Evolutionary conservation across 768 basidiomycete species (phyloP).

Genomic region (Imleria badia): DNA sequence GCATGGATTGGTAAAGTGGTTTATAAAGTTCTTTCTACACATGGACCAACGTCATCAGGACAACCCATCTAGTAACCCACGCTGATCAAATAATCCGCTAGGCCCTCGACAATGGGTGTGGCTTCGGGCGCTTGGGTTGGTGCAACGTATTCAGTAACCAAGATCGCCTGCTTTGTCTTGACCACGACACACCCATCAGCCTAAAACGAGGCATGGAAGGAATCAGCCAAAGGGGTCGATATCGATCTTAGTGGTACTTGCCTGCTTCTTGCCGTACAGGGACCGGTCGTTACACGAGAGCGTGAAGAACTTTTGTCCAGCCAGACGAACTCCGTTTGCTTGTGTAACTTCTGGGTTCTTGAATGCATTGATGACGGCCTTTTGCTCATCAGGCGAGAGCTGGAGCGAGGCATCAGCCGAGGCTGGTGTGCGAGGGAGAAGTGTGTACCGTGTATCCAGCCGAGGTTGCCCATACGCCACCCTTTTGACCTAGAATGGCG

Average conservation of each 20-base stretch:
- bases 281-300: conserved; percentile 39
- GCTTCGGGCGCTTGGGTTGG: conserved; percentile 69
- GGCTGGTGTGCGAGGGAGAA: not conserved
- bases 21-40: no score
- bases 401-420: not conserved
- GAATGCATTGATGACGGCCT: conserved; percentile 40
- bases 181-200: conserved; percentile 70
- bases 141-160: conserved; percentile 71
- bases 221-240: not conserved
- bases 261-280: conserved; percentile 77
- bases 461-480: conserved; percentile 33
- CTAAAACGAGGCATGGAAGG: conserved; percentile 37
- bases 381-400: conserved; percentile 26
- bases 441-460: conserved; percentile 16
- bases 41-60: not conserved
- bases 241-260: conserved; percentile 37
- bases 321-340: conserved; percentile 62
- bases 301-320: conserved; percentile 74
- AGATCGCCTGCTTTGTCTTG: conserved; percentile 82
- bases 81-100: conserved; percentile 78
- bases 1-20: no score
- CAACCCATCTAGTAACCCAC: conserved; percentile 53
- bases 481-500: conserved; percentile 42
- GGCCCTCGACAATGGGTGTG: conserved; percentile 58
- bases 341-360: conserved; percentile 39